Evolutionary conservation across 1,284 basidiomycete species (phyloP), one percentile per base, ranked within the genome.

Genomic region (Moesziomyces sp.): DNA sequence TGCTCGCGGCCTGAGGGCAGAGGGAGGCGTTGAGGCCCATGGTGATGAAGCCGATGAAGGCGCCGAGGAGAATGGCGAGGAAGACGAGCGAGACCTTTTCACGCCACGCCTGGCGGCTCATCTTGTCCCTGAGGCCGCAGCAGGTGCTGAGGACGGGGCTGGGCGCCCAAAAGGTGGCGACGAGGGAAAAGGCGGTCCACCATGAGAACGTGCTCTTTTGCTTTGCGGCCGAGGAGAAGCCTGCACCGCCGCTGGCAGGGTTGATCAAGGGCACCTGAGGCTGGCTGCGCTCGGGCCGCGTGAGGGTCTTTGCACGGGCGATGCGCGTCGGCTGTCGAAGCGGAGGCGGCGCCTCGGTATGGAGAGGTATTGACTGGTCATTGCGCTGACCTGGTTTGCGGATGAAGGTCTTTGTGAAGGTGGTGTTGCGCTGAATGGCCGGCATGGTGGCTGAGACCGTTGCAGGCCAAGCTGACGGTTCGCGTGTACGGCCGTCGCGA

Each of bases 21-120:
- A 99, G 88, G 23, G 93, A 92, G 71, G 90, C 90, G 85, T 97
- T 93, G 60, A 97, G 89, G 19, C 95, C 97, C 82, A 99, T 93
- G 48, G 97, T 99, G 63, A 92, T 88, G 85, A 98, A 99, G 10
- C 93, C 96, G 54, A 98, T 89, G 50, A 88, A 85, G 23, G 87
- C 91, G 76, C 94, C 97, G 24, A 97, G 85, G 24, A 71, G 34
- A n/a, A 77, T 46, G 16, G 81, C 78, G 21, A 81, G 34, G 47
- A 76, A 67, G 44, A 79, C 77, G 45, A 84, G 75, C 2, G 80
- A 65, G 10, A 84, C 71, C 63, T 84, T 84, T 55, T 84, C 82
- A 47, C 82, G 74, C 82, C 82, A 83, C 23, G 81, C 82, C 58
- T 84, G 82, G 5, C 78, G 76, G 55, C 79, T 82, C 0, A 51